Evolutionary conservation across 2,329 filamentous ascomycete species (phyloP).

Genomic region (Alternaria dauci): DNA sequence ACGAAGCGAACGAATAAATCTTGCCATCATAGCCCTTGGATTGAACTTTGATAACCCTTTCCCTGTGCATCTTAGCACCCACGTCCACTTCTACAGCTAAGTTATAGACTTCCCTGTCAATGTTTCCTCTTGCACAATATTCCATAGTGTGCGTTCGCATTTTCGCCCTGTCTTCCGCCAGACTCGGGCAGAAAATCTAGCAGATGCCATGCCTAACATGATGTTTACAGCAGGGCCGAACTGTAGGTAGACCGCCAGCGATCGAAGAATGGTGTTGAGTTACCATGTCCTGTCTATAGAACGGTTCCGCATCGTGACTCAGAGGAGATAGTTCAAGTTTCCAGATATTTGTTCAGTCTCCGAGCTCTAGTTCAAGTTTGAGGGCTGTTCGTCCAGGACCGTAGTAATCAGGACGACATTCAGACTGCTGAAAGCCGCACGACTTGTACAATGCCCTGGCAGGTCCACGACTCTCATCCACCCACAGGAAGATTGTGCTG

Average conservation of each 20-base stretch:
- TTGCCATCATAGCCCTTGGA: slow-evolving; percentile 5
- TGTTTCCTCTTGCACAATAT: neutral
- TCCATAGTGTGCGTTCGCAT: neutral
- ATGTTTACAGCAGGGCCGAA: neutral
- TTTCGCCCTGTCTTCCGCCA: slow-evolving; percentile 11
- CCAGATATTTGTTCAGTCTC: slow-evolving; percentile 18
- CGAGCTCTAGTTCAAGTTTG: slow-evolving; percentile 27
- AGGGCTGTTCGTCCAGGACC: slow-evolving; percentile 57
- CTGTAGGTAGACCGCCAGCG: neutral
- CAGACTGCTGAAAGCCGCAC: slow-evolving; percentile 57
- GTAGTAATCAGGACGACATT: slow-evolving; percentile 61
- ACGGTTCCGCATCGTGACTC: neutral
- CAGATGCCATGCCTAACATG: neutral
- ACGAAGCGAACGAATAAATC: neutral
- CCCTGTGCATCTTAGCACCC: slow-evolving; percentile 24
- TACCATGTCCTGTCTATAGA: neutral
- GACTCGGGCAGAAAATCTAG: neutral
- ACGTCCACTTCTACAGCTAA: slow-evolving; percentile 17
- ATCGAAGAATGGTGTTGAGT: neutral
- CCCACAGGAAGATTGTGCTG: slow-evolving; percentile 60
- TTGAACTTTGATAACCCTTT: slow-evolving; percentile 31
- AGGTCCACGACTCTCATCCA: slow-evolving; percentile 57
- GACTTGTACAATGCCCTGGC: slow-evolving; percentile 57
- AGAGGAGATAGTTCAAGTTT: neutral
- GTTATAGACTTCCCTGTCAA: slow-evolving; percentile 18